Evolutionary conservation across 306 rosid genomes (phyloP).

Genomic region (Echinosophora koreensis): DNA sequence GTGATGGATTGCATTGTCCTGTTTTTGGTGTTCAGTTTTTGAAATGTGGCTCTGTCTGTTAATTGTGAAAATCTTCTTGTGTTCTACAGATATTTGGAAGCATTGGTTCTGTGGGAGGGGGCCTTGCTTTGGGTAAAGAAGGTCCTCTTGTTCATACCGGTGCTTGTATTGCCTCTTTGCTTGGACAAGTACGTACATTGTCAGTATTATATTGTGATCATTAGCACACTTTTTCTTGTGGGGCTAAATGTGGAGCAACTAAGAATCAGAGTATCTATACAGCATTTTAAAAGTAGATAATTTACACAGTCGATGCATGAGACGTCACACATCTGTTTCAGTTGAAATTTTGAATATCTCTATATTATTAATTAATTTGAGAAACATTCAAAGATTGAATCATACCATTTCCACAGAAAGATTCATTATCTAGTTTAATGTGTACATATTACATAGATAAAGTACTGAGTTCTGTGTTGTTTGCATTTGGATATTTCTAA

Average conservation of each 20-base stretch:
- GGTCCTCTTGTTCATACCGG: conserved; percentile 99
- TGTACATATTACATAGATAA: conserved; percentile 9
- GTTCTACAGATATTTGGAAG: conserved; percentile 86
- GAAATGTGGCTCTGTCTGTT: conserved; percentile 29
- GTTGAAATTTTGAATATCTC: conserved; percentile 5
- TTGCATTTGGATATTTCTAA: conserved; percentile 28
- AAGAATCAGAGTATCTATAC: neutral
- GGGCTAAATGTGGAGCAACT: neutral
- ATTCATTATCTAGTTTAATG: conserved; percentile 32
- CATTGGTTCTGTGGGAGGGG: conserved; percentile 98
- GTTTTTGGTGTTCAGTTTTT: conserved; percentile 12
- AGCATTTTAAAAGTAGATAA: conserved; percentile 33
- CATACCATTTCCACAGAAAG: conserved; percentile 13
- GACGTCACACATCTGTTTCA: conserved; percentile 35
- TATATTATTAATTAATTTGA: conserved; percentile 13
- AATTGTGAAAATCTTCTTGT: conserved; percentile 42
- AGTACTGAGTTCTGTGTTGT: conserved; percentile 21
- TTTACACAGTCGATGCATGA: neutral
- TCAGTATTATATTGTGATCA: neutral
- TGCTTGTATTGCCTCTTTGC: conserved; percentile 97
- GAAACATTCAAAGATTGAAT: conserved; percentile 17
- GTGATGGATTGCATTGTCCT: conserved; percentile 25
- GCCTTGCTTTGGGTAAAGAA: conserved; percentile 97
- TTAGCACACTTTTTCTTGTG: neutral
- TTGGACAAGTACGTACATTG: conserved; percentile 85